Evolutionary conservation across 768 basidiomycete species (phyloP).

Genomic region (Porphyrellus cyaneotinctus): DNA sequence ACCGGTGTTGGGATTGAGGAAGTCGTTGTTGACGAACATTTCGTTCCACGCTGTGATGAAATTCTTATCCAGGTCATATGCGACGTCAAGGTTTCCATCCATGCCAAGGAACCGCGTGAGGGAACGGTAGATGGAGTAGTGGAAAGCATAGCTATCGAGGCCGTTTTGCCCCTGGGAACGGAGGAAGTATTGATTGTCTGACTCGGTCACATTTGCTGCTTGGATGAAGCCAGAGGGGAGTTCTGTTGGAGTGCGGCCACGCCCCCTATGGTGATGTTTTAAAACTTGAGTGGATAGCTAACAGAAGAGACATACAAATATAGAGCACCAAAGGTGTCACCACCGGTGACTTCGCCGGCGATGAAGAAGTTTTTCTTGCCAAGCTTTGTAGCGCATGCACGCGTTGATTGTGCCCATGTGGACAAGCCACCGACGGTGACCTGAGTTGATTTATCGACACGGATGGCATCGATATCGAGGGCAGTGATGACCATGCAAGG

Average conservation of each 20-base stretch:
- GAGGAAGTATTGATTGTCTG: slow-evolving; percentile 72
- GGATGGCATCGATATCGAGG: slow-evolving; percentile 89
- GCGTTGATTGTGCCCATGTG: slow-evolving; percentile 68
- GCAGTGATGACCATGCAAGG: slow-evolving; percentile 85
- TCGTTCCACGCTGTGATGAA: slow-evolving; percentile 90
- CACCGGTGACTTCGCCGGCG: slow-evolving; percentile 91
- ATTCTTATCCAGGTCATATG: slow-evolving; percentile 78
- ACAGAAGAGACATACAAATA: slow-evolving; percentile 58
- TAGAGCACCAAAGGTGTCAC: slow-evolving; percentile 82
- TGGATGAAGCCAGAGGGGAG: slow-evolving; percentile 62
- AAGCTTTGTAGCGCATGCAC: slow-evolving; percentile 64
- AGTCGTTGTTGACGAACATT: slow-evolving; percentile 86
- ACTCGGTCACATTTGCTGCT: slow-evolving; percentile 62
- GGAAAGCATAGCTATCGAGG: slow-evolving; percentile 83
- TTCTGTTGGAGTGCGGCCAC: slow-evolving; percentile 78
- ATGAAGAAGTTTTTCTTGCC: slow-evolving; percentile 89
- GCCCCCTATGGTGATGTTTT: slow-evolving; percentile 50
- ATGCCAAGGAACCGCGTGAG: slow-evolving; percentile 87
- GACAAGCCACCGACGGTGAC: slow-evolving; percentile 80
- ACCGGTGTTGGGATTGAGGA: slow-evolving; percentile 67
- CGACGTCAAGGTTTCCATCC: slow-evolving; percentile 92
- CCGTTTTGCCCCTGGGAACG: slow-evolving; percentile 57
- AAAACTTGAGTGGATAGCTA: neutral
- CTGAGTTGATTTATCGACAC: slow-evolving; percentile 93
- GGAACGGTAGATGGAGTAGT: slow-evolving; percentile 90